Evolutionary conservation across 1,139 yeast species (phyloP).

Genomic region (Debaryomyces sp.): DNA sequence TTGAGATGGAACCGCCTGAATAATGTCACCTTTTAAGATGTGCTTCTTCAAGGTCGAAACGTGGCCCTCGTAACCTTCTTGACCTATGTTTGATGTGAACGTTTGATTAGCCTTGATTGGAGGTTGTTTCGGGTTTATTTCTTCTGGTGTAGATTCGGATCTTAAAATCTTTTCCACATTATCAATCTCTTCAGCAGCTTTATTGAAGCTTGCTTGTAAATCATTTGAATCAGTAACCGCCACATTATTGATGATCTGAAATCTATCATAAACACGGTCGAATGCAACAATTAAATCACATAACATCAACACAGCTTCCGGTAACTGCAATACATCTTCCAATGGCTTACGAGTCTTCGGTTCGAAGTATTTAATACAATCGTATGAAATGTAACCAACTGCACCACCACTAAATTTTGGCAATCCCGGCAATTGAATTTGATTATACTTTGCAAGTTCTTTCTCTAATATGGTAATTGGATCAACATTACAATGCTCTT

Average conservation of each 20-base stretch:
- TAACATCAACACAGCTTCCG: constrained; percentile 90
- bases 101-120: constrained; percentile 66
- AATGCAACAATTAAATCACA: constrained; percentile 88
- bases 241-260: constrained; percentile 85
- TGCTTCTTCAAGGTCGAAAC: constrained; percentile 77
- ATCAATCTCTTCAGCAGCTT: constrained; percentile 60
- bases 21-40: constrained; percentile 86
- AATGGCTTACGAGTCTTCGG: constrained; percentile 79
- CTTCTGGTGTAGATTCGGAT: constrained; percentile 34
- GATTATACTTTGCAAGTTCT: constrained; percentile 65
- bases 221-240: constrained; percentile 45
- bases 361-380: constrained; percentile 94
- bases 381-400: constrained; percentile 91
- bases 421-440: constrained; percentile 76
- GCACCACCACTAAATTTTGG: constrained; percentile 96
- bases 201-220: constrained; percentile 52
- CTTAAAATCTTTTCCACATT: constrained; percentile 56
- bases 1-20: constrained; percentile 98
- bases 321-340: constrained; percentile 78
- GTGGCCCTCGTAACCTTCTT: constrained; percentile 86
- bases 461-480: constrained; percentile 75
- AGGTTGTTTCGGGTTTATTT: constrained; percentile 58
- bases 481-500: constrained; percentile 56
- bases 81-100: constrained; percentile 87
- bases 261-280: constrained; percentile 91